Evolutionary conservation across 106 monocot species (phyloP), one percentile per base, ranked within the genome.

Genomic region (Chionographis japonica): DNA sequence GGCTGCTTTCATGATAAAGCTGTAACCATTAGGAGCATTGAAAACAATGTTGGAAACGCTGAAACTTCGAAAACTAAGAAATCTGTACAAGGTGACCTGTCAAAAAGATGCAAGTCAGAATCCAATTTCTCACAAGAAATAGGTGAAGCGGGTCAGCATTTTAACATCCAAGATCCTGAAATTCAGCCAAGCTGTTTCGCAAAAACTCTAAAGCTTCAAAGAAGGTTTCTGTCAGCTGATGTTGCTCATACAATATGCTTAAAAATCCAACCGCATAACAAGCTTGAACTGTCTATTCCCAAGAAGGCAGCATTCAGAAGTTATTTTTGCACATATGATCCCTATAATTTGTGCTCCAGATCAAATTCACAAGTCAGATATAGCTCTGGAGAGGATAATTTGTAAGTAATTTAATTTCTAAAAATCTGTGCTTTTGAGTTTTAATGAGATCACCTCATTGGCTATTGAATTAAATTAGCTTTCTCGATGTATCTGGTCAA

Each of bases 171-270:
- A 72, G 92, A 94, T 59, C 46, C 75, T n/a, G 76, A 78, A 58
- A 60, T 66, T 58, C 88, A 80, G 38, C 76, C 88, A 13, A 84
- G 67, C 50, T 95, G 95, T 71, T 95, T 95, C 72, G 54, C 88
- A 13, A 83, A 70, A 77, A 69, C 78, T 12, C 36, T 86, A 27
- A 82, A 79, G 42, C 72, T 85, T 63, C 88, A 73, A 56, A 84
- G 66, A 67, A 92, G 65, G 64, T 50, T 79, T 3, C 73, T 82
- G 53, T 75, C 80, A n/a, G 60, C 74, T 16, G 73, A 86, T 66
- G 56, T 68, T 76, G 62, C 77, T 68, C 71, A 66, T 49, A 74
- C 73, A 42, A 77, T 92, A 40, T 83, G 83, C 68, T 71, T 83
- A 52, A 73, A 65, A 58, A 60, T 81, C 8, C 76, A 72, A 40